phyloP scores from a whole-genome alignment of 2,329 filamentous ascomycete genomes.

The Paracamarosporium sp. region DNA sequence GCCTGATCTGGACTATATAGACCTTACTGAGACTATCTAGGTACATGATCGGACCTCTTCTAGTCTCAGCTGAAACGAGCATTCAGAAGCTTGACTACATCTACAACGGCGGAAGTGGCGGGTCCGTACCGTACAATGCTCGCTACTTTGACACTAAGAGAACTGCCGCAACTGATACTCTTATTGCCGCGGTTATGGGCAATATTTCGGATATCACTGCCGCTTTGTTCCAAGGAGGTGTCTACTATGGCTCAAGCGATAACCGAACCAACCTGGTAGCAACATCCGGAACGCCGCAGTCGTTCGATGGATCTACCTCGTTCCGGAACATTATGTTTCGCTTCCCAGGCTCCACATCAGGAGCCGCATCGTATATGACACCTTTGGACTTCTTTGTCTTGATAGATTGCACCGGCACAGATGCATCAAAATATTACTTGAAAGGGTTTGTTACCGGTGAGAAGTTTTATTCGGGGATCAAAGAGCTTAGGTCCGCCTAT shows the following conservation, averaged over 20 bases:
- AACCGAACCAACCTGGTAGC: constrained; percentile 23
- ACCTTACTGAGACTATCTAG: neutral
- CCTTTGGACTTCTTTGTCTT: constrained; percentile 56
- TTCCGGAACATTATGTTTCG: constrained; percentile 53
- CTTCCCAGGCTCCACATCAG: constrained; percentile 44
- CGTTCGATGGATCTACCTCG: constrained; percentile 50
- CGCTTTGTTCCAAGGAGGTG: constrained; percentile 42
- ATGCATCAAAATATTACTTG: constrained; percentile 51
- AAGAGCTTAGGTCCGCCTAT: constrained; percentile 56
- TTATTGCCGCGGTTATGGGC: constrained; percentile 49
- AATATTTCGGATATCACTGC: constrained; percentile 56
- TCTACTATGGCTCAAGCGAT: constrained; percentile 31
- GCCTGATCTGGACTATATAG: too few species aligned
- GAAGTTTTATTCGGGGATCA: constrained; percentile 59
- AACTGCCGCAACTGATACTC: constrained; percentile 39
- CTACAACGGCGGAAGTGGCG: constrained; percentile 46
- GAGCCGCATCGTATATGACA: constrained; percentile 46
- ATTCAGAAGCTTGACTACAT: constrained; percentile 36
- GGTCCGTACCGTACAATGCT: constrained; percentile 34
- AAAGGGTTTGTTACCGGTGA: constrained; percentile 57
- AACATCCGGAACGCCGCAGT: constrained; percentile 41
- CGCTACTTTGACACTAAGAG: constrained; percentile 29
- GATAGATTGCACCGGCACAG: constrained; percentile 53
- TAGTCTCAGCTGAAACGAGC: constrained; percentile 42
- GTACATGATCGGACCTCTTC: constrained; percentile 59